Evolutionary conservation across 2,329 filamentous ascomycete genomes (phyloP).

Genomic region (Stagonosporopsis rhizophila): DNA sequence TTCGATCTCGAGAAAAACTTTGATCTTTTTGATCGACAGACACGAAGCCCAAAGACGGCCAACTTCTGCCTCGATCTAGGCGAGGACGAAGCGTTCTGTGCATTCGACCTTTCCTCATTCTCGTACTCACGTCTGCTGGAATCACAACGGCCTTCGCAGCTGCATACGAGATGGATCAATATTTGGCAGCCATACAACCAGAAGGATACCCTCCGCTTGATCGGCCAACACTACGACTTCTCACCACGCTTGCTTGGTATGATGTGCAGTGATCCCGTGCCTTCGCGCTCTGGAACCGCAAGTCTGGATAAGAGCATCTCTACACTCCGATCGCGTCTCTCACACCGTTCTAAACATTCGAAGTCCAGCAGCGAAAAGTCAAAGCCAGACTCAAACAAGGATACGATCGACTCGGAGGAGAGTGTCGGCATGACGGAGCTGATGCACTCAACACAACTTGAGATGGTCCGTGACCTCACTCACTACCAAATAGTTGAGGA

Average conservation of each 20-base stretch:
- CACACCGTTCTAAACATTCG: conserved; percentile 34
- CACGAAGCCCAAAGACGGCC: conserved; percentile 51
- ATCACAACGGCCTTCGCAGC: conserved; percentile 54
- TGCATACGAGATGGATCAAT: conserved; percentile 76
- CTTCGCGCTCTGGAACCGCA: conserved; percentile 29
- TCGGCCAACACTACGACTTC: conserved; percentile 71
- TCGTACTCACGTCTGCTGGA: conserved; percentile 51
- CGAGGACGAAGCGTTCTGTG: conserved; percentile 61
- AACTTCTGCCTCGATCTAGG: conserved; percentile 74
- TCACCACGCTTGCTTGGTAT: conserved; percentile 70
- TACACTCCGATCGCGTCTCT: conserved; percentile 39
- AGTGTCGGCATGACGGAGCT: conserved; percentile 46
- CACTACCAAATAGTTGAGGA: conserved; percentile 69
- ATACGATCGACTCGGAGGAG: conserved; percentile 40
- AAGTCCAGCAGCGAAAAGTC: conserved; percentile 23
- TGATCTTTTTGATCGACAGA: conserved; percentile 51
- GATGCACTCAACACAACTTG: conserved; percentile 47
- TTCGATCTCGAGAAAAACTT: conserved; percentile 63
- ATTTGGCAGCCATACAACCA: conserved; percentile 73
- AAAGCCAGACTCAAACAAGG: conserved; percentile 20
- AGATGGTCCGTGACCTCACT: conserved; percentile 51
- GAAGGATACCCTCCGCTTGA: conserved; percentile 59
- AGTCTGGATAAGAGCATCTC: conserved; percentile 40
- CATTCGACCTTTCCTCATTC: conserved; percentile 59
- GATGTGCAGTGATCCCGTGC: conserved; percentile 65